Base-by-base conservation (phyloP, 805 yeast species). In the Brettanomyces nanus region DNA sequence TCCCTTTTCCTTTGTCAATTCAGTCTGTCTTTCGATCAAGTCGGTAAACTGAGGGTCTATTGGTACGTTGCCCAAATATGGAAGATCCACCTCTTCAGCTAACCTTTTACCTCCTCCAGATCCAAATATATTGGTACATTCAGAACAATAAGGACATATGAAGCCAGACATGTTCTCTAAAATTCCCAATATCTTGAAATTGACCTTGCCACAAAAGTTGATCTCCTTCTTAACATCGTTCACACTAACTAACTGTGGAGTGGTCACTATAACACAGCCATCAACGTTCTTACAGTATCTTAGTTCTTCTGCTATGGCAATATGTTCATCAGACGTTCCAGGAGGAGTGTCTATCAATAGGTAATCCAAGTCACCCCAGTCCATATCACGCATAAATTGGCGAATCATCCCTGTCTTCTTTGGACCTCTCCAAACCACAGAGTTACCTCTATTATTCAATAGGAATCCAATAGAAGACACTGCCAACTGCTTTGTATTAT, bases 401-500 rank as follows among this genome's bases (percentile, higher is more conserved):
- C 89, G 73, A 27, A 92, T 84, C 97, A 92, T 92, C 11, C 97
- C 96, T 0, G 97, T 89, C 56, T 94, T 92, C 61, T 90, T 87
- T 3, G 99, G 98, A 0, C 99, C 99, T 53, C 97, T 69, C 99
- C 99, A 92, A 7, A 92, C 97, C 14, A 92, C 92, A 19, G 94
- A 78, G 51, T 82, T 85, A 20, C 94, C 95, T 44, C 97, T 62
- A 52, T 85, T 80, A 19, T 81, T 79, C 5, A 92, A 61, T 36
- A 92, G 60, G 54, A 92, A 92, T 5, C 97, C 99, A 11, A 92
- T 59, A 3, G 95, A 85, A 82, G 90, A 86, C 32, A 89, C 71
- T 20, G 75, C 69, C 10, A 90, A 60, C 52, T 74, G 52, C 41
- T 69, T 59, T 20, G 59, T 39, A 11, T 48, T 43, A 38, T 65